Evolutionary conservation across 1,139 yeast species (phyloP), one percentile per base, ranked within the genome.

Genomic region (Yamadazyma pseudoaaseri): DNA sequence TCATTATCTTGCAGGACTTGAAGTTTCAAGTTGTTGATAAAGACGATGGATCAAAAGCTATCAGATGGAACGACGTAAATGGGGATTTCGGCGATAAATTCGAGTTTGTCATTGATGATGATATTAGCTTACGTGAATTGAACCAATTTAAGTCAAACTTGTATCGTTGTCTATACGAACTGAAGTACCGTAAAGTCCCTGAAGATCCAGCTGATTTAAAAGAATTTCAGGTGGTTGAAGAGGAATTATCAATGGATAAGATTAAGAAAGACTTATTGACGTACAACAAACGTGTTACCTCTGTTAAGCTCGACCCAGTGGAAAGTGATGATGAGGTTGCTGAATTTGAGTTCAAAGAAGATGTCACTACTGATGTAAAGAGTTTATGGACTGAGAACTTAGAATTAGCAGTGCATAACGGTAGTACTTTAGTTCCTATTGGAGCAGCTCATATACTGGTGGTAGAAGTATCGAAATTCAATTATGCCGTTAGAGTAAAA

Each of bases 61-160:
- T 92, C 28, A 70, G 81, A 1, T 92, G 98, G 98, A 66, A 65
- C 16, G 96, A 92, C 47, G 54, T 81, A 33, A 82, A 82, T 32
- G 96, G 96, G 20, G 96, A 87, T 47, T 67, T 70, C n/a, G 97
- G 90, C 11, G 97, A 90, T 52, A 64, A 71, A 41, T 89, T 84
- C 58, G 95, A 87, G 57, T 90, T 87, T 59, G 70, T 84, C 14
- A 76, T 89, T 36, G 87, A 81, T 41, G 74, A 73, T 30, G 70
- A 72, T n/a, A 76, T 82, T 6, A 69, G 81, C 20, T 49, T 62
- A 3, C 65, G 62, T 24, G 81, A 80, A 16, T 70, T 86, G 32
- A 82, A 81, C 20, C 66, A 70, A 29, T 92, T 92, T 54, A 76
- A 85, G 62, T 54, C 64, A 24, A 68, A 79, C 0, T 69, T 87